Base-by-base conservation (phyloP, 495 filamentous ascomycete species). In the Aspergillus campestris region DNA sequence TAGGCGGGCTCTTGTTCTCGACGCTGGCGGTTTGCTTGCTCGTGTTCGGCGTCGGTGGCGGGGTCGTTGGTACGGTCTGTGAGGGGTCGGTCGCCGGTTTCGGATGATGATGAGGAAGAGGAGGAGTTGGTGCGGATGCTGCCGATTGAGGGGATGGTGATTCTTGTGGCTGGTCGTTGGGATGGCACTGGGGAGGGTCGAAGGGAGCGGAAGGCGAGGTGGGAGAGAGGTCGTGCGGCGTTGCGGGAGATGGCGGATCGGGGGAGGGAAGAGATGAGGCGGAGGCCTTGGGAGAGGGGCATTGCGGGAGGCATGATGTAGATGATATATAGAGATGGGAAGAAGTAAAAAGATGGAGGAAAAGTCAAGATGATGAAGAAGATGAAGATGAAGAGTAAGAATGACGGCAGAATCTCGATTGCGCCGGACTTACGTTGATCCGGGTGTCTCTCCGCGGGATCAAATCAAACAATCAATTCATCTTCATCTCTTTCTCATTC, bases 1-100 rank as follows among this genome's bases (percentile, higher is more conserved):
- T 97, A 98, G 32, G 81, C 74, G 12, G 88, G 86, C 47, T 83
- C 75, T 32, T 74, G 62, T 32, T 61, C 65, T 34, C 63, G 59
- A 18, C 69, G 68, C 3, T 57, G 44, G 28, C 49, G 40, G 50
- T 62, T 69, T 31, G 55, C 56, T 47, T 57, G 59, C 27, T 44
- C 58, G 39, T 59, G 58, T 40, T 59, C 55, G 10, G 64, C 62
- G 30, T 66, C 59, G 27, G 47, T 49, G 12, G 62, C 45, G 0
- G 60, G 13, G 47, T 55, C 35, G 27, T 49, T 12, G 27, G 45
- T 29, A 7, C 57, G 48, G 42, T 68, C 55, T 35, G 61, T 66
- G 39, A 69, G 58, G 12, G 64, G 59, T 14, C 45, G 31, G 24
- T 37, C 24, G 45, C 38, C n/a, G 41, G 34, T 38, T 11, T 43